A percentile compares a stretch with the other conserved stretches of the same genome.
Evolutionary conservation across 495 filamentous ascomycete genomes (phyloP).

Genomic region (Xylaria curta): DNA sequence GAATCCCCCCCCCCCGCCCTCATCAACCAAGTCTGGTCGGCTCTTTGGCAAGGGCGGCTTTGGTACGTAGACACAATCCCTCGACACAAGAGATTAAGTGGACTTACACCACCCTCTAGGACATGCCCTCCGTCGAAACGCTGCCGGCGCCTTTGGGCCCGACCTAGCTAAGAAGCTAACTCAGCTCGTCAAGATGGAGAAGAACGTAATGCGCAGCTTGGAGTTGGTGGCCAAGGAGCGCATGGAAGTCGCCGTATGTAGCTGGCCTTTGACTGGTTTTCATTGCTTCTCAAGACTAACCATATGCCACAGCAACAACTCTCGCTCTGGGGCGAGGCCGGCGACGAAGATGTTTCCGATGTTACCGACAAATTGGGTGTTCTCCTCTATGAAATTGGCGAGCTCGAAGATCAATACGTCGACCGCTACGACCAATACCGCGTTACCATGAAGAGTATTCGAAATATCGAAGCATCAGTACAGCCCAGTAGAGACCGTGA

Average conservation of each 20-base stretch:
- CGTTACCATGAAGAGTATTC: constrained; percentile 98
- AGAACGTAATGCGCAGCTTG: constrained; percentile 99
- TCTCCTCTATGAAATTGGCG: constrained; percentile 96
- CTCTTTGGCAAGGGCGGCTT: constrained; percentile 86
- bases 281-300: not conserved
- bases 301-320: constrained; percentile 81
- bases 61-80: constrained; percentile 58
- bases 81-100: not conserved
- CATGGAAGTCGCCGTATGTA: constrained; percentile 94
- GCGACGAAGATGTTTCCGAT: constrained; percentile 97
- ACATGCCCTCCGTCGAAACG: constrained; percentile 89
- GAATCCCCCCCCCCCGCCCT: constrained; percentile 91
- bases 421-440: constrained; percentile 99
- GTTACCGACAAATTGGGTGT: constrained; percentile 99
- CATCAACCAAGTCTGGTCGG: constrained; percentile 85
- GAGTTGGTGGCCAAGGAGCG: constrained; percentile 92
- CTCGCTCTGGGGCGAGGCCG: constrained; percentile 95
- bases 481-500: constrained; percentile 96
- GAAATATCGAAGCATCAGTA: constrained; percentile 97
- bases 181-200: constrained; percentile 99
- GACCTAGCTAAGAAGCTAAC: constrained; percentile 97
- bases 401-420: constrained; percentile 96
- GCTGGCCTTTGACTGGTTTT: not conserved
- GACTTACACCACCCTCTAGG: constrained; percentile 58
- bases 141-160: constrained; percentile 93